Evolutionary conservation across 148 eudicot genomes (phyloP).

Genomic region (Oxyria digyna): DNA sequence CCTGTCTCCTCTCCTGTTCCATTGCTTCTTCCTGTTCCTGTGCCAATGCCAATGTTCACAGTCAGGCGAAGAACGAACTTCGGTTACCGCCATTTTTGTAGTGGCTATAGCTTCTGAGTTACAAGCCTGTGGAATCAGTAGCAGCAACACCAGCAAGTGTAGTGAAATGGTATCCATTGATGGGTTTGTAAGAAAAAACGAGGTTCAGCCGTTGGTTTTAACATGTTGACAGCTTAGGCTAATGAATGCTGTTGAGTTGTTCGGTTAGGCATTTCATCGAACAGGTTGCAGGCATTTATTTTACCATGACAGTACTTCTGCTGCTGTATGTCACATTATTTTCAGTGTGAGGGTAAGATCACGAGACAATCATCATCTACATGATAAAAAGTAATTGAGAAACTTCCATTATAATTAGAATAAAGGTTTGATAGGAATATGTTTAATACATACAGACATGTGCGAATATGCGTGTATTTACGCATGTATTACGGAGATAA

Average conservation of each 20-base stretch:
- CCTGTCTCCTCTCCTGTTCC: background rate
- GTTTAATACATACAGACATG: too few relatives aligned
- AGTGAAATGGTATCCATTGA: background rate
- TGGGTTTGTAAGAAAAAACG: too few relatives aligned
- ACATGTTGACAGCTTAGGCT: background rate
- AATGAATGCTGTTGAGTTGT: background rate
- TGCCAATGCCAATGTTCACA: background rate
- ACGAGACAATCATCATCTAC: too few relatives aligned
- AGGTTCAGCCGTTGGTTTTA: too few relatives aligned
- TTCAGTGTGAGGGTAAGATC: background rate
- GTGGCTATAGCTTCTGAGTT: background rate
- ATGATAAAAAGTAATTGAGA: too few relatives aligned
- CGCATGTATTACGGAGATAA: too few relatives aligned
- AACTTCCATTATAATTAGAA: too few relatives aligned
- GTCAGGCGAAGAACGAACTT: background rate
- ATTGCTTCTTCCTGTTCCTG: background rate
- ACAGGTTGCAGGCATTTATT: constrained; percentile 2
- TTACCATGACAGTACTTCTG: background rate
- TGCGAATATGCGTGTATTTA: too few relatives aligned
- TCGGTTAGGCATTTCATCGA: background rate
- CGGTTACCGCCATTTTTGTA: background rate
- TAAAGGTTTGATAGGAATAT: too few relatives aligned
- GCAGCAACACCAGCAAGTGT: background rate
- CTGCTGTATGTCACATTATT: background rate
- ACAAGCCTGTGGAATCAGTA: background rate